phyloP scores from a whole-genome alignment of 495 filamentous ascomycete genomes.

The Podospora pseudocomata region DNA sequence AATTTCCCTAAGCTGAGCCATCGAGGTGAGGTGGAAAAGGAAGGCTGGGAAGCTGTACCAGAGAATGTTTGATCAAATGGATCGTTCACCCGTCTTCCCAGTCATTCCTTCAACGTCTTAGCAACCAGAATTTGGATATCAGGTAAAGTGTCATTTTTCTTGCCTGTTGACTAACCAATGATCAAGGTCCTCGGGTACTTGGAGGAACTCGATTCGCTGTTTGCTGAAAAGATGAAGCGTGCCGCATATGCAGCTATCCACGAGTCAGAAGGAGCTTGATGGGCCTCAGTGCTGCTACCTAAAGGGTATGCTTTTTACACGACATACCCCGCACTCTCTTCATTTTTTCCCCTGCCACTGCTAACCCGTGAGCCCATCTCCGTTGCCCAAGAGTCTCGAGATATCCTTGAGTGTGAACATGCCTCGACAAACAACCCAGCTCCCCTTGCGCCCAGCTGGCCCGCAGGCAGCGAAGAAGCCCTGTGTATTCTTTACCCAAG shows the following conservation, averaged over 20 bases:
- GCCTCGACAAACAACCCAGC: not conserved
- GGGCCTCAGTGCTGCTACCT: not conserved
- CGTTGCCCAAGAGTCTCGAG: not conserved
- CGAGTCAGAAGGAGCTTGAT: not conserved
- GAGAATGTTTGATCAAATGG: too few species aligned
- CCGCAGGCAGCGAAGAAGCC: not conserved
- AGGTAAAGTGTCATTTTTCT: not conserved
- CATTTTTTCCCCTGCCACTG: not conserved
- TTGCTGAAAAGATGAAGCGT: not conserved
- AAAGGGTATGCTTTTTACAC: not conserved
- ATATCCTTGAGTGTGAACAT: not conserved
- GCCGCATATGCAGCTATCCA: not conserved
- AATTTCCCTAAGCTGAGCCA: too few species aligned
- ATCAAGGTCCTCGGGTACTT: not conserved
- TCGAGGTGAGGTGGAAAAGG: too few species aligned
- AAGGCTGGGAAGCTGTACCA: too few species aligned
- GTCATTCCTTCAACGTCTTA: too few species aligned
- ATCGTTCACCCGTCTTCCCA: too few species aligned
- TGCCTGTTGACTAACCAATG: not conserved
- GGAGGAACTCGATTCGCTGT: not conserved
- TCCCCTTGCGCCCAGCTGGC: not conserved
- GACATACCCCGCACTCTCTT: not conserved
- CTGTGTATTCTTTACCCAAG: conserved; percentile 13
- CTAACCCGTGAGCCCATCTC: not conserved
- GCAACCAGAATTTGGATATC: too few species aligned